phyloP scores from a whole-genome alignment of 1,139 yeast species.

The Kazachstania sp. region DNA sequence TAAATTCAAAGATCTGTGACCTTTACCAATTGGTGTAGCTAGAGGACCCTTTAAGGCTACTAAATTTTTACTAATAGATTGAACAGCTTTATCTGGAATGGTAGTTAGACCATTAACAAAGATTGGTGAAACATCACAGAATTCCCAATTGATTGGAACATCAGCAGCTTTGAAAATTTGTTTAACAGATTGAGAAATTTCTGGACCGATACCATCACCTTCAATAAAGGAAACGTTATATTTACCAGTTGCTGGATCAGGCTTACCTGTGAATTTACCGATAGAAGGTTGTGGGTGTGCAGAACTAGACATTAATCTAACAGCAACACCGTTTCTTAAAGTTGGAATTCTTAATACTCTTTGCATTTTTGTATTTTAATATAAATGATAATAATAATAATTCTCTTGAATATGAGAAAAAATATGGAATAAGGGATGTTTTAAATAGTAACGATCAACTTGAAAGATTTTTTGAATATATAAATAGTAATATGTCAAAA shows the following conservation, averaged over 20 bases:
- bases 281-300: slow-evolving; percentile 21
- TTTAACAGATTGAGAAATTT: slow-evolving; percentile 89
- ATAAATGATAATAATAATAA: not conserved
- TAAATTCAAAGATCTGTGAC: slow-evolving; percentile 94
- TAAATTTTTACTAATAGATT: slow-evolving; percentile 82
- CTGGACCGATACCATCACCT: slow-evolving; percentile 98
- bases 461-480: too few species aligned
- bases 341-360: slow-evolving; percentile 18
- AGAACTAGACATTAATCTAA: slow-evolving; percentile 18
- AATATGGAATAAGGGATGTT: not conserved
- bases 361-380: not conserved
- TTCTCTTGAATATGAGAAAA: not conserved
- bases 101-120: slow-evolving; percentile 90
- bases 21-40: slow-evolving; percentile 98
- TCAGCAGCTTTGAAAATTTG: slow-evolving; percentile 85
- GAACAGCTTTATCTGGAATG: slow-evolving; percentile 86
- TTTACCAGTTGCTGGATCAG: slow-evolving; percentile 47
- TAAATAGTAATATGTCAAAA: too few species aligned
- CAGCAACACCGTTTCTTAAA: slow-evolving; percentile 9
- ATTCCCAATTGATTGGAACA: slow-evolving; percentile 95
- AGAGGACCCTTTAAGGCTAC: slow-evolving; percentile 96
- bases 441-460: too few species aligned
- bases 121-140: slow-evolving; percentile 91
- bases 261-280: slow-evolving; percentile 28
- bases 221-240: slow-evolving; percentile 92